Evolutionary conservation across 1,139 yeast genomes (phyloP), one percentile per base, ranked within the genome.

Genomic region (Dujonia santamariae): DNA sequence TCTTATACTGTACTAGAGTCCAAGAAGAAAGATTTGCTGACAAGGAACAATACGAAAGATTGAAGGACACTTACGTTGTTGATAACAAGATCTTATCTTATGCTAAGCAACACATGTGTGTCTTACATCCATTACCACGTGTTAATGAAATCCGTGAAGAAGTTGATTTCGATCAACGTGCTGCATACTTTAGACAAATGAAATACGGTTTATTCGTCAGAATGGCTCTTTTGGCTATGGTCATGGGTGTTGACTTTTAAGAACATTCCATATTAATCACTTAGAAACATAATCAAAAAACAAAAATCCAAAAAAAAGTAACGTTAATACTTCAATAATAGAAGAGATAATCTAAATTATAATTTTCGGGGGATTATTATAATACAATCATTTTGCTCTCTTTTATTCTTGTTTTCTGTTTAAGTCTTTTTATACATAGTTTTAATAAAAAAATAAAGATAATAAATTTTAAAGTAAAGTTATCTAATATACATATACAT

Each of bases 171-270:
- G 99, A 94, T 64, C 97, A 90, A 64, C 85, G 98, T 64, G 97
- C 98, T 46, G 97, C 97, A 42, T 92, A 92, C 72, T 92, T 92
- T 74, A 85, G 98, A 78, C 97, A 90, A 73, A 92, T 92, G 97
- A 84, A 94, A 65, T 92, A 92, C 58, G 99, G 99, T 42, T 75
- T 94, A 63, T 94, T 81, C 59, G 96, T 94, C 37, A 87, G 99
- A 76, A 94, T 94, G 99, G 98, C 98, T 14, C 71, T 94, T 47
- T 75, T 94, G 60, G 97, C 97, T 41, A 85, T 92, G 95, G 98
- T 94, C 45, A 80, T 94, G 65, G 98, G 98, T 53, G 85, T 78
- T 51, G 85, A 80, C 51, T 72, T 73, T 44, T 68, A 61, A 44
- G 8, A 19, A 13, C 27, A 12, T 13, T n/a, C 27, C 11, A 6